Conservation (phyloP, 768 basidiomycete genomes). For the Boletus eberwhitei region DNA sequence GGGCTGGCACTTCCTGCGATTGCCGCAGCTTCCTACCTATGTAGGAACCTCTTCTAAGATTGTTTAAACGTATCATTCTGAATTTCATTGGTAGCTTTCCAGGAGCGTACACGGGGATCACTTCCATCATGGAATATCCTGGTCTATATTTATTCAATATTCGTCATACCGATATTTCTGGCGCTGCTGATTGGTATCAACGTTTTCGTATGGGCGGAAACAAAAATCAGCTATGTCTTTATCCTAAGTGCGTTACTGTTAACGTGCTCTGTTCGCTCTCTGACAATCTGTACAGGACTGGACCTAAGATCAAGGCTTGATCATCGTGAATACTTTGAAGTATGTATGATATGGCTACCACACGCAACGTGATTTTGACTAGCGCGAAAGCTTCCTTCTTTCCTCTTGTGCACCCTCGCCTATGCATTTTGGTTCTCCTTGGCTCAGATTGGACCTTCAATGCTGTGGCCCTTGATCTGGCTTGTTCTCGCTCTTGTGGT, state of each 20-base stretch:
- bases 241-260: slow-evolving; percentile 62
- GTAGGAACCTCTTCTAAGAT: slow-evolving; percentile 17
- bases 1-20: slow-evolving; percentile 73
- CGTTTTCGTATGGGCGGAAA: slow-evolving; percentile 66
- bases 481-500: slow-evolving; percentile 55
- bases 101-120: slow-evolving; percentile 43
- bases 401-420: slow-evolving; percentile 69
- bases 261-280: neutral
- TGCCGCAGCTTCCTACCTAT: slow-evolving; percentile 61
- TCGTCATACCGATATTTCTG: slow-evolving; percentile 74
- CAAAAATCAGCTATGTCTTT: slow-evolving; percentile 91
- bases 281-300: slow-evolving; percentile 48
- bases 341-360: slow-evolving; percentile 26
- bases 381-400: slow-evolving; percentile 62
- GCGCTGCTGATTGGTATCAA: slow-evolving; percentile 80
- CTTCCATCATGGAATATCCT: slow-evolving; percentile 74
- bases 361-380: neutral
- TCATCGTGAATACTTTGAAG: slow-evolving; percentile 72
- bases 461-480: slow-evolving; percentile 82
- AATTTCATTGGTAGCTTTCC: slow-evolving; percentile 44
- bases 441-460: slow-evolving; percentile 61
- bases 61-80: neutral
- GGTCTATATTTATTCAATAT: slow-evolving; percentile 72
- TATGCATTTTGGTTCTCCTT: slow-evolving; percentile 89
- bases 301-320: slow-evolving; percentile 71